These are phyloP conservation scores for Rubroshorea leprosula DNA, from an alignment of 345 rosid genomes.

Conservation along the genomic window DNA sequence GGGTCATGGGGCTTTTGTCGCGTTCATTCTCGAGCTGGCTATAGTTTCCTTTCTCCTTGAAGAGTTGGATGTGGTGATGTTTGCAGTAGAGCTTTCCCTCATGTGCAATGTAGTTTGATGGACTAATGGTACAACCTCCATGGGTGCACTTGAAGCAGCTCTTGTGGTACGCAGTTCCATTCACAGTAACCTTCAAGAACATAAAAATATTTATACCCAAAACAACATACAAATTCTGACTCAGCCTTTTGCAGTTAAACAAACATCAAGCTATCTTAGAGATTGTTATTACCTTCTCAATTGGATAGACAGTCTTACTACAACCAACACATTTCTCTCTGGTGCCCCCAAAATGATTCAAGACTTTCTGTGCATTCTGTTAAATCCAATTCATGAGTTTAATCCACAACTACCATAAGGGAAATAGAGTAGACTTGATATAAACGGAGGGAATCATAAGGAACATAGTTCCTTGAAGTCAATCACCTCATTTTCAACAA, in stretches of 20 bases:
- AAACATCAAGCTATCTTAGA: constrained; percentile 31
- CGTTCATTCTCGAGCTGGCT: constrained; percentile 91
- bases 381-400: background rate
- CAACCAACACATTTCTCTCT: constrained; percentile 88
- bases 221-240: too few species aligned
- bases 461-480: too few species aligned
- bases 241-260: constrained; percentile 58
- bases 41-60: constrained; percentile 86
- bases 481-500: constrained; percentile 73
- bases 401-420: too few species aligned
- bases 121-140: constrained; percentile 94
- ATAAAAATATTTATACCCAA: too few species aligned
- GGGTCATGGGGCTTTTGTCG: constrained; percentile 22
- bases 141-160: constrained; percentile 99
- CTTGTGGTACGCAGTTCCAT: constrained; percentile 89
- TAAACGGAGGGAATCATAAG: too few species aligned
- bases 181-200: constrained; percentile 97
- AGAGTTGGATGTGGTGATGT: constrained; percentile 92
- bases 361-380: constrained; percentile 66
- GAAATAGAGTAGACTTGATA: too few species aligned
- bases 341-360: constrained; percentile 86
- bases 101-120: constrained; percentile 88
- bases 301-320: constrained; percentile 82
- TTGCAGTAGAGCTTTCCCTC: constrained; percentile 95
- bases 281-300: constrained; percentile 80